These are phyloP conservation scores for Tetracladium setigerum DNA, from an alignment of 495 filamentous ascomycete species.

Conservation along the genomic window DNA sequence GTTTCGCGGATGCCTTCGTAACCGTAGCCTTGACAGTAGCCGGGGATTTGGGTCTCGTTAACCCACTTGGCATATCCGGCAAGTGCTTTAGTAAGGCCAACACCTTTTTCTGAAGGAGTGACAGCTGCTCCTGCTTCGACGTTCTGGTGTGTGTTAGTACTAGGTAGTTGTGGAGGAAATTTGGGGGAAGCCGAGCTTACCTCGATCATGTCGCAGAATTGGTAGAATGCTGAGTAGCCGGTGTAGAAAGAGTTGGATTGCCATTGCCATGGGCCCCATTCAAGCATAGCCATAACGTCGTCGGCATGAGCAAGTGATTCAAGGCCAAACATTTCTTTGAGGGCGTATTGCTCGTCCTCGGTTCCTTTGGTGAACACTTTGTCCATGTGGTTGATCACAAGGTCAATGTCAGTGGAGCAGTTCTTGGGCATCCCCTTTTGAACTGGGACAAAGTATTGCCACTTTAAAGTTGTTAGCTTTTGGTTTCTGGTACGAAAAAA, in stretches of 20 bases:
- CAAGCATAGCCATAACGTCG: slow-evolving; percentile 50
- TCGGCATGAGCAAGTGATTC: slow-evolving; percentile 43
- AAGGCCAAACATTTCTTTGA: slow-evolving; percentile 54
- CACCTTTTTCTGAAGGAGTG: slow-evolving; percentile 33
- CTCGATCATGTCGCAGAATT: slow-evolving; percentile 47
- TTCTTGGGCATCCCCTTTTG: slow-evolving; percentile 55
- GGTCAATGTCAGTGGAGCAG: slow-evolving; percentile 49
- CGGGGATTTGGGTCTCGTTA: slow-evolving; percentile 36
- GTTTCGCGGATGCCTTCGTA: slow-evolving; percentile 40
- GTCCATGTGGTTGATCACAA: slow-evolving; percentile 53
- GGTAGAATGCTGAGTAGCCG: slow-evolving; percentile 43
- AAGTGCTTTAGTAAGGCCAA: slow-evolving; percentile 48
- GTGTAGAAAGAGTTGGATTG: slow-evolving; percentile 42
- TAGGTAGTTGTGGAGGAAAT: background rate
- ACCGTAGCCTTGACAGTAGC: slow-evolving; percentile 32
- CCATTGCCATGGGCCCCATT: slow-evolving; percentile 51
- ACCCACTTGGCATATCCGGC: slow-evolving; percentile 47
- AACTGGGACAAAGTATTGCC: slow-evolving; percentile 60
- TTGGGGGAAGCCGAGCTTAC: too few species aligned
- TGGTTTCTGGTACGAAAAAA: slow-evolving; percentile 10
- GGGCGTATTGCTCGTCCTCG: slow-evolving; percentile 31
- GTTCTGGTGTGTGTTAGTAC: slow-evolving; percentile 17
- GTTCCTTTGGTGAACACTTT: slow-evolving; percentile 33
- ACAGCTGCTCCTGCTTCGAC: slow-evolving; percentile 25
- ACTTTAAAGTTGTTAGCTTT: slow-evolving; percentile 22